Conservation (phyloP, 2,329 filamentous ascomycete species). For the Lecanoromycetidae sp. region DNA sequence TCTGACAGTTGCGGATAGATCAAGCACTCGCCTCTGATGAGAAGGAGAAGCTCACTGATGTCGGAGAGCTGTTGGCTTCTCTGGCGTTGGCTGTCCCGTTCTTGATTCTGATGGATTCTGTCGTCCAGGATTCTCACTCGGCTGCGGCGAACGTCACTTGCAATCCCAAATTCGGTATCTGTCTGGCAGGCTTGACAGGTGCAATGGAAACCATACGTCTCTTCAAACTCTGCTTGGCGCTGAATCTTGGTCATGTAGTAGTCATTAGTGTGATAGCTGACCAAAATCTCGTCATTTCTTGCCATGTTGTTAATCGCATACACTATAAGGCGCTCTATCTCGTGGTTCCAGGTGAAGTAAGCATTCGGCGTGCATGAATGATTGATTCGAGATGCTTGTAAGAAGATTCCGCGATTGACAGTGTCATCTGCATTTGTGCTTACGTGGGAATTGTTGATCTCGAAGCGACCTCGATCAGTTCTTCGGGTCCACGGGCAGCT, state of each 20-base stretch:
- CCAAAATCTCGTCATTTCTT: neutral
- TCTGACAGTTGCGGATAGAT: neutral
- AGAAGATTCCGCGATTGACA: neutral
- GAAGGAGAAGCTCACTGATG: neutral
- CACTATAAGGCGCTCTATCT: neutral
- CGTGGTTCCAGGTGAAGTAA: neutral
- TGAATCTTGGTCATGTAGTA: neutral
- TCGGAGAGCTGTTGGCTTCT: neutral
- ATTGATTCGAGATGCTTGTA: neutral
- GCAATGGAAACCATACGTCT: neutral
- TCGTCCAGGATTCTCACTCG: neutral
- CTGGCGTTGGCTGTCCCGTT: neutral
- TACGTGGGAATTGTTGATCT: no score
- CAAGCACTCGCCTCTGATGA: neutral
- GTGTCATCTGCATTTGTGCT: no score
- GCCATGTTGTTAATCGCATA: neutral
- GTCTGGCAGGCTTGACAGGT: neutral
- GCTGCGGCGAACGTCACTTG: neutral
- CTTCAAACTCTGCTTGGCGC: neutral
- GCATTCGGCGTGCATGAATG: neutral
- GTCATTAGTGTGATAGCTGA: neutral
- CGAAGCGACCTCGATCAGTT: no score
- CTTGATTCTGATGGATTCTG: neutral
- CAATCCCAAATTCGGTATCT: neutral
- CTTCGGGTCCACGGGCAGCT: no score